These are phyloP conservation scores for Acrocalymma vagum DNA, from an alignment of 2,329 filamentous ascomycete species.

Conservation along the genomic window DNA sequence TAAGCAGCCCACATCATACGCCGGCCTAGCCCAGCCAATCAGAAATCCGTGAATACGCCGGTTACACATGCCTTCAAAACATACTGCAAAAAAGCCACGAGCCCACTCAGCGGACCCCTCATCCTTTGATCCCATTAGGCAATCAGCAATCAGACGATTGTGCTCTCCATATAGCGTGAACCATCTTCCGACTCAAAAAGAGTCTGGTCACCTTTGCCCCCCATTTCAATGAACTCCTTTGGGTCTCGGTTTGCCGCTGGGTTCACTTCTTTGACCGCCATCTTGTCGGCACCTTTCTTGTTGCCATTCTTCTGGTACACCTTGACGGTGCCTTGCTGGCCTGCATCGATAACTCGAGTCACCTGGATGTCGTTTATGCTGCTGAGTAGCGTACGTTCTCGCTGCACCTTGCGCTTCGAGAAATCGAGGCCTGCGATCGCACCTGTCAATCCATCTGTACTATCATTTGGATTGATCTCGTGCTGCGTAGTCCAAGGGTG, in stretches of 20 bases:
- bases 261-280: conserved; percentile 62
- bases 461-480: conserved; percentile 72
- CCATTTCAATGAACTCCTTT: conserved; percentile 82
- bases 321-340: conserved; percentile 56
- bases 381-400: conserved; percentile 86
- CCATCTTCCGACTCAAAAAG: conserved; percentile 73
- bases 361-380: conserved; percentile 79
- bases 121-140: conserved; percentile 1
- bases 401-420: conserved; percentile 77
- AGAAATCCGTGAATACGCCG: conserved; percentile 24
- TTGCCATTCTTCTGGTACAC: conserved; percentile 49
- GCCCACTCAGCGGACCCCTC: conserved; percentile 1
- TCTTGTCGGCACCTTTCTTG: conserved; percentile 24
- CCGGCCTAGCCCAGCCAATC: conserved; percentile 17
- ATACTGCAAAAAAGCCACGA: conserved; percentile 3
- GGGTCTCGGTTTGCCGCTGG: conserved; percentile 74
- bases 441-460: conserved; percentile 91
- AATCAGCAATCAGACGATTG: conserved; percentile 16
- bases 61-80: conserved; percentile 15
- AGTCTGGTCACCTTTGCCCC: conserved; percentile 83
- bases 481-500: conserved; percentile 85
- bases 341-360: conserved; percentile 64
- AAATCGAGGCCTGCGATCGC: conserved; percentile 85
- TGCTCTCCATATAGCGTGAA: conserved; percentile 46
- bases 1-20: background rate